Base-by-base conservation (phyloP, 768 basidiomycete genomes). In the Dacryopinax primogenitus region DNA sequence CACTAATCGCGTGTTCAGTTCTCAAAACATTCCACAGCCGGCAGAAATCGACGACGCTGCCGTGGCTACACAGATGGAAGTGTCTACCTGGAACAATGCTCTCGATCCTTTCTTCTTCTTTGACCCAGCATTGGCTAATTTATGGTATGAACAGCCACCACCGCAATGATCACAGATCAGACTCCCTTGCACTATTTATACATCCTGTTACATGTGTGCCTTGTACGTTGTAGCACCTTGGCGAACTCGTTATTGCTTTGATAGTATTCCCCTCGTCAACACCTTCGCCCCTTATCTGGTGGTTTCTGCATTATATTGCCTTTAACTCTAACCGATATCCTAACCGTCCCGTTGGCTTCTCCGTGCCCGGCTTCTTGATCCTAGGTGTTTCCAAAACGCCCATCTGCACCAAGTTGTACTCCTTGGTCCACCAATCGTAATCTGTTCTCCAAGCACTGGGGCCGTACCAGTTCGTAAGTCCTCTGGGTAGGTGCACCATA, bases 371-470 rank as follows among this genome's bases (percentile, higher is more conserved):
- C 3, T 66, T 63, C 67, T 68, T 62, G 7, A 72, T 63, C 44
- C 64, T 64, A 0, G 71, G 71, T 3, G 68, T 67, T 47, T 69
- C 66, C 34, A 69, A 26, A 16, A 72, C 67, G 0, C 71, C 71
- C 28, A 68, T 66, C 37, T 65, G 39, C 28, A 63, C 65, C 12
- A 72, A 33, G n/a, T 58, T 63, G 62, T 72, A 72, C 39, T 72
- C 71, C 30, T 72, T 70, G 11, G 63, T 63, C 71, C 71, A 72
- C 67, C 67, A 69, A 65, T 72, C 68, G 28, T 66, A 68, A 18
- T 69, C 67, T n/a, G 58, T 67, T 32, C 71, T 65, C 68, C 68
- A 72, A 18, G 67, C 66, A 47, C 71, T 66, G 11, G 71, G 64
- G 16, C 67, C 66, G 26, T 67, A 63, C 69, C 69, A 72, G 34